Conservation (phyloP, 1,139 yeast species). For the Lodderomyces oxycetoniae region DNA sequence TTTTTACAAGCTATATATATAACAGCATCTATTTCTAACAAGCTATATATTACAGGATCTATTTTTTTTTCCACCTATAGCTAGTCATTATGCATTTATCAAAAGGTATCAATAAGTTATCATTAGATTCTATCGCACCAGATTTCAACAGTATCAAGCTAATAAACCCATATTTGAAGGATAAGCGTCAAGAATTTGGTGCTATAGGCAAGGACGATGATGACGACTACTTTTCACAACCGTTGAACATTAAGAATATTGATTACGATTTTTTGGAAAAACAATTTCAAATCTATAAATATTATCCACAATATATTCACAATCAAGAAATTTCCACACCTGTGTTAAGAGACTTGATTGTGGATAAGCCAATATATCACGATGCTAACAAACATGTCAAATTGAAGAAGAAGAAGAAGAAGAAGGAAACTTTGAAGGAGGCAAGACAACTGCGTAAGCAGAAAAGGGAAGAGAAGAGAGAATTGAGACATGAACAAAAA, state of each 20-base stretch:
- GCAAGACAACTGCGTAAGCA: constrained; percentile 8
- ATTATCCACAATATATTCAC: constrained; percentile 39
- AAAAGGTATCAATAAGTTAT: constrained; percentile 6
- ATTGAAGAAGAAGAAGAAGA: constrained; percentile 8
- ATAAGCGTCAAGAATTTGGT: neutral
- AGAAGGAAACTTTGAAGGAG: constrained; percentile 7
- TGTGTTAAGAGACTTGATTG: constrained; percentile 29
- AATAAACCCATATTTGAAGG: too few relatives aligned
- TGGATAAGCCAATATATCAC: constrained; percentile 40
- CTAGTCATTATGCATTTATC: constrained; percentile 7
- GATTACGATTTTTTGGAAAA: constrained; percentile 38
- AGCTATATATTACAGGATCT: too few relatives aligned
- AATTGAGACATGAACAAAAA: constrained; percentile 13
- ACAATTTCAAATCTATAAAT: constrained; percentile 34
- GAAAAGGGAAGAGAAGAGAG: constrained; percentile 11
- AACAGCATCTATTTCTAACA: too few relatives aligned
- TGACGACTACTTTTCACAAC: too few relatives aligned
- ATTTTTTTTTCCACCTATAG: constrained; percentile 1
- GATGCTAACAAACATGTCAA: constrained; percentile 37
- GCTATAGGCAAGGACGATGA: constrained; percentile 2
- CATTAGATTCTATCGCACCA: constrained; percentile 5
- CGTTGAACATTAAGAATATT: constrained; percentile 17
- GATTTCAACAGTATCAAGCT: constrained; percentile 1
- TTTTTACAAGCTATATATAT: too few relatives aligned
- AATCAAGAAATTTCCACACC: constrained; percentile 39